phyloP scores from a whole-genome alignment of 257 asterid genomes.

The Nicotiana undulata region DNA sequence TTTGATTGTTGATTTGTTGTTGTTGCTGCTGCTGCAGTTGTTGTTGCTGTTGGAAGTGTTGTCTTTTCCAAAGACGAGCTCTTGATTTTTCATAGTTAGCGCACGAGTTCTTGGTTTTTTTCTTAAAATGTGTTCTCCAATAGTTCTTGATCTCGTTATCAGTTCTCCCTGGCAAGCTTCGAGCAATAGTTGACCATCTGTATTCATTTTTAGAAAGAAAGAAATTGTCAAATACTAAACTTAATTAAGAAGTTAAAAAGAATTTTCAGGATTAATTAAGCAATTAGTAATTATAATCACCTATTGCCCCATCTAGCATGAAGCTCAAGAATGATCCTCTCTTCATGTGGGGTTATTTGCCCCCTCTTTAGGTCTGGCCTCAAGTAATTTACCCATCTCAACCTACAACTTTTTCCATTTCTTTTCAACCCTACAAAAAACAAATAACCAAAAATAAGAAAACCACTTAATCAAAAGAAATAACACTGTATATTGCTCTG shows the following conservation, averaged over 20 bases:
- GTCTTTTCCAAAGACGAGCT: slow-evolving; percentile 45
- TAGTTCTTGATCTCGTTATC: slow-evolving; percentile 81
- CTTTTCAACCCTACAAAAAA: slow-evolving; percentile 59
- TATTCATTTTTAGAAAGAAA: not conserved
- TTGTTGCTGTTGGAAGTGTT: slow-evolving; percentile 53
- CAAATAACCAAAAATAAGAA: not conserved
- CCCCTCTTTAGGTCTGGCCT: slow-evolving; percentile 95
- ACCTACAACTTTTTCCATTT: slow-evolving; percentile 85
- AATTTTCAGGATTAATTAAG: not conserved
- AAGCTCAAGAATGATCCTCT: slow-evolving; percentile 56
- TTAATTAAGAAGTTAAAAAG: not conserved
- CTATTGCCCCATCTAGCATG: slow-evolving; percentile 95
- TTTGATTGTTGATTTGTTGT: slow-evolving; percentile 27
- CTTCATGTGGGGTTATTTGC: slow-evolving; percentile 82
- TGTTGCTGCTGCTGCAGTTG: slow-evolving; percentile 28
- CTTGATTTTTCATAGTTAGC: slow-evolving; percentile 31
- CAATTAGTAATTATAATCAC: slow-evolving; percentile 24
- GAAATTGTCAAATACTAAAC: not conserved
- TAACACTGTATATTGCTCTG: not conserved
- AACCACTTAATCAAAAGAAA: not conserved
- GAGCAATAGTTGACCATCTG: slow-evolving; percentile 89
- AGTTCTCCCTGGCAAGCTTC: slow-evolving; percentile 77
- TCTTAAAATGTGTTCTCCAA: slow-evolving; percentile 89
- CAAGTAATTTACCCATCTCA: slow-evolving; percentile 94
- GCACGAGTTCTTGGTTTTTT: slow-evolving; percentile 28